Conservation (phyloP, 225 moss, liverwort and hornwort species). For the Straminergon stramineum region DNA sequence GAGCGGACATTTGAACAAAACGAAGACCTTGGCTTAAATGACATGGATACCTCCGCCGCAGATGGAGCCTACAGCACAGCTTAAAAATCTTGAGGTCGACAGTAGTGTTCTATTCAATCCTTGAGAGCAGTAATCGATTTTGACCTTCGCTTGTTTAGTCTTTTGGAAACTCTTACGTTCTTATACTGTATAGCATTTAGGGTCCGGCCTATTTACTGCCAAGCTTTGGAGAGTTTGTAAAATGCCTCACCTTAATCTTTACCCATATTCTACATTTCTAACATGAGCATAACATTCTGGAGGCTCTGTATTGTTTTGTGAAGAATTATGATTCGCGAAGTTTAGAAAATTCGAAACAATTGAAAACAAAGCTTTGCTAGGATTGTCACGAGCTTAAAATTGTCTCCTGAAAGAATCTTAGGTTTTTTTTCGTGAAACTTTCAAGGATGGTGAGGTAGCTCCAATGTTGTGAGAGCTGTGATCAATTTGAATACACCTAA, state of each 20-base stretch:
- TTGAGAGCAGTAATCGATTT: neutral
- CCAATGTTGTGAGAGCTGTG: neutral
- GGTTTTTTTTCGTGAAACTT: neutral
- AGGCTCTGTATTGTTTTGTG: neutral
- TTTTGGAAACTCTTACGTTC: neutral
- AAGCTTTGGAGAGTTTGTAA: neutral
- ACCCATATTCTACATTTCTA: neutral
- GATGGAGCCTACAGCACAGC: slow-evolving; percentile 35
- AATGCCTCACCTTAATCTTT: neutral
- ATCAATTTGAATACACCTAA: neutral
- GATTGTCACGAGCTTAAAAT: neutral
- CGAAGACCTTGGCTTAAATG: slow-evolving; percentile 73
- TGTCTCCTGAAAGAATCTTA: neutral
- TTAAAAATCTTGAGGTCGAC: neutral
- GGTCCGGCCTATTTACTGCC: too few relatives aligned
- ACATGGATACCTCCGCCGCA: slow-evolving; percentile 72
- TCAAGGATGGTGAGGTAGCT: neutral
- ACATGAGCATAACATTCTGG: neutral
- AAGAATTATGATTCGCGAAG: neutral
- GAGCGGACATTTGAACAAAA: slow-evolving; percentile 64
- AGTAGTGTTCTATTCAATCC: neutral
- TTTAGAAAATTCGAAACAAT: neutral
- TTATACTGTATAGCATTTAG: neutral
- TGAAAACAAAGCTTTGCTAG: neutral
- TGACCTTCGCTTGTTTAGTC: neutral